Percentiles rank a stretch among this genome's conserved stretches.
Conservation (phyloP, 202 grass and related monocot species). For the Musa balbisiana region DNA sequence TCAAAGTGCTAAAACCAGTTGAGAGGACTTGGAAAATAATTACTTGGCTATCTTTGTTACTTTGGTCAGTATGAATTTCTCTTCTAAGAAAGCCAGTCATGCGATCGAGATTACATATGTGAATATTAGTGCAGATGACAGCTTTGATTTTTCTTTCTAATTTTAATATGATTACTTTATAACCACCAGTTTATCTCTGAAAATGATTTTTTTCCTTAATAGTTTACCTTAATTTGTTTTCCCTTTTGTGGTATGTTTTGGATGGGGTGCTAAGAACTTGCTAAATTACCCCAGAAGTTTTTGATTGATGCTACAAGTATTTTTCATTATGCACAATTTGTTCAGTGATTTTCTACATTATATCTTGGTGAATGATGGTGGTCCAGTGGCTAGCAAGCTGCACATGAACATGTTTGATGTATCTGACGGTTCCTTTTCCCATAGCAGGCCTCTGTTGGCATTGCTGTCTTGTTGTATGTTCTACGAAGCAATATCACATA, state of each 20-base stretch:
- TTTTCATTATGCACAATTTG: no score
- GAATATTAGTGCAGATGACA: background rate
- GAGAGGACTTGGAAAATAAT: no score
- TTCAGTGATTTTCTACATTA: no score
- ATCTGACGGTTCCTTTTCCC: background rate
- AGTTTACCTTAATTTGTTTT: background rate
- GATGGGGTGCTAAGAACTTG: no score
- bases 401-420: background rate
- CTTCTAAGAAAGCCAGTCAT: background rate
- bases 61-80: background rate
- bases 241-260: no score
- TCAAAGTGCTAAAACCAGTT: no score
- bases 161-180: background rate
- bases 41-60: no score
- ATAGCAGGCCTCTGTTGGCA: background rate
- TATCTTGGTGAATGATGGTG: background rate
- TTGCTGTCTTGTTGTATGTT: background rate
- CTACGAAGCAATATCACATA: background rate
- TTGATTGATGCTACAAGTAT: no score
- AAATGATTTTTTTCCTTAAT: background rate
- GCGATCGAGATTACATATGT: background rate
- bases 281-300: no score
- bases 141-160: background rate
- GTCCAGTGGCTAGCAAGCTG: background rate
- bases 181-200: background rate